Evolutionary conservation across 1,284 basidiomycete genomes (phyloP), one percentile per base, ranked within the genome.

Genomic region (Ceratobasidium sp.): DNA sequence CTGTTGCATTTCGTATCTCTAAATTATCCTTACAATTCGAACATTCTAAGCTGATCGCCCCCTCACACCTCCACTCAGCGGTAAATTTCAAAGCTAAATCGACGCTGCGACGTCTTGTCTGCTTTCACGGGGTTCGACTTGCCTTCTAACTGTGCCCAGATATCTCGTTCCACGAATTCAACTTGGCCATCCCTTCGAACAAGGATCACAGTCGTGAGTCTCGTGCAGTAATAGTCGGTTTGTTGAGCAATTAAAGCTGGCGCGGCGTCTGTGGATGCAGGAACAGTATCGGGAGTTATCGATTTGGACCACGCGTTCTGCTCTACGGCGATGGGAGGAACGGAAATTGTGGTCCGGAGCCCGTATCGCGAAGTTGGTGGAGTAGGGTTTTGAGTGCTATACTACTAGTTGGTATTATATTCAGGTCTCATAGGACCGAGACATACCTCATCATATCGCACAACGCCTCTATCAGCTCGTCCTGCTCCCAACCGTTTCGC

Each of bases 151-250:
- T 89, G 81, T 77, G 82, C 83, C 92, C 92, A 95, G 63, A 90
- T 86, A 83, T 95, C 93, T 77, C 92, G 86, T 83, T 95, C 94
- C 69, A 92, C 86, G 82, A 94, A 95, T 18, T 89, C 78, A 13
- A 89, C 92, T 51, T 87, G 83, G 60, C 93, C 92, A 79, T 88
- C 88, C 80, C 88, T 88, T 77, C 88, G 86, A 51, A 95, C 87
- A 78, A 95, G 88, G 58, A 95, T 84, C 64, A 94, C 89, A 7
- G 92, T 94, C 75, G 94, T 90, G 64, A 93, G 84, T 15, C 94
- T 91, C 49, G 94, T 95, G 64, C 89, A 93, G 82, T 94, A 94
- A 80, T 83, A 69, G 73, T 61, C 73, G 63, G 63, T 9, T 78
- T 60, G 44, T n/a, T 60, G 20, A 20, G 18, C 28, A 18, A 44